These are phyloP conservation scores for Apiospora rasikravindrae DNA, from an alignment of 2,329 filamentous ascomycete genomes.

Conservation along the genomic window DNA sequence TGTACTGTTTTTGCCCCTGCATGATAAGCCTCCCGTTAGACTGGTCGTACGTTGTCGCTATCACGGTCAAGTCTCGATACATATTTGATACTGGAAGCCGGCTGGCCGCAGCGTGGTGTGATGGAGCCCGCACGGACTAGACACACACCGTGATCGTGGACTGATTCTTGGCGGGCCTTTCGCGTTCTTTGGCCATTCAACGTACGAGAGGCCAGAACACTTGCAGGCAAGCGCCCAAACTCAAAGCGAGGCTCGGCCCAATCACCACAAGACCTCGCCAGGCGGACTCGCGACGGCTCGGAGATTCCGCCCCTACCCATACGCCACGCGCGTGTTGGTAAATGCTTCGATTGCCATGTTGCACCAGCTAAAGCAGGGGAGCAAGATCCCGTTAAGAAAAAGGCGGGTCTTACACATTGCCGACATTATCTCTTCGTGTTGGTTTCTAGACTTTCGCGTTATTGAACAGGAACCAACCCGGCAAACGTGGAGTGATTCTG, in stretches of 20 bases:
- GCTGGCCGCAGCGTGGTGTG: background rate
- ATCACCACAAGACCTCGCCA: background rate
- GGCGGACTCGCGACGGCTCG: background rate
- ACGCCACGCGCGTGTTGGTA: background rate
- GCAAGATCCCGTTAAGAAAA: background rate
- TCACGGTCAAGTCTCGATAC: conserved; percentile 6
- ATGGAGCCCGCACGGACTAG: background rate
- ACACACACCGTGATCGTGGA: background rate
- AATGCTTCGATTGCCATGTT: background rate
- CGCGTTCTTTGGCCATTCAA: background rate
- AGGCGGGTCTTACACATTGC: background rate
- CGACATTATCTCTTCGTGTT: background rate
- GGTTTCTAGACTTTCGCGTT: conserved; percentile 2
- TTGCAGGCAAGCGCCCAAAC: background rate
- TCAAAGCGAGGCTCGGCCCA: background rate
- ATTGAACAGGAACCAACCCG: background rate
- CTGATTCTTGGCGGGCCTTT: conserved; percentile 1
- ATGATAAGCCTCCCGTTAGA: background rate
- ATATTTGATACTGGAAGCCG: background rate
- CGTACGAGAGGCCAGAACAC: background rate
- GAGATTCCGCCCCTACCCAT: background rate
- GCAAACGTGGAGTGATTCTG: background rate
- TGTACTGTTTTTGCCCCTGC: background rate
- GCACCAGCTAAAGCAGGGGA: background rate
- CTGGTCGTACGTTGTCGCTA: background rate